phyloP scores from a whole-genome alignment of 495 filamentous ascomycete genomes.

The Sabuloglossum arenarium region DNA sequence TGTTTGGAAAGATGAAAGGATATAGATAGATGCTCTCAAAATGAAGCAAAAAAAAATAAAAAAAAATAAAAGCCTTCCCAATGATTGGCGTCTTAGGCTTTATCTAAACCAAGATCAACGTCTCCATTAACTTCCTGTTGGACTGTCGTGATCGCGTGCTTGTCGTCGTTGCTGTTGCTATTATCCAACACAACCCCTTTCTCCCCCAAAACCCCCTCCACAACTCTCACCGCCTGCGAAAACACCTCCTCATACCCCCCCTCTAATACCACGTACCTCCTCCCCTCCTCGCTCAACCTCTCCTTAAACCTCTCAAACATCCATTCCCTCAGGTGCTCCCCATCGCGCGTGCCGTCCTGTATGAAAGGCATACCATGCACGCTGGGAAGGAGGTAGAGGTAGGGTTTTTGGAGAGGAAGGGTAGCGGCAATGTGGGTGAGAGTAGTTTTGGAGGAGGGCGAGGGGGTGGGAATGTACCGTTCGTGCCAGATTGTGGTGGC shows the following conservation, averaged over 20 bases:
- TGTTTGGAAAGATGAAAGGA: no score
- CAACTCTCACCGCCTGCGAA: background rate
- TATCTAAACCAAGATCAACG: no score
- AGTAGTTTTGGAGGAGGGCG: background rate
- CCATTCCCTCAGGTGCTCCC: background rate
- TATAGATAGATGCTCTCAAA: no score
- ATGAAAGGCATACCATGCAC: background rate
- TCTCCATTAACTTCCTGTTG: no score
- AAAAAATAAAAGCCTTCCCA: no score
- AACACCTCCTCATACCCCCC: background rate
- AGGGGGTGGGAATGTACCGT: background rate
- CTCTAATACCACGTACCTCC: background rate
- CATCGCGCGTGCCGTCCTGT: background rate
- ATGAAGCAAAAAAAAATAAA: no score
- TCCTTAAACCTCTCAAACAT: background rate
- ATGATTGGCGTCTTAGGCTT: no score
- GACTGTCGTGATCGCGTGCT: no score
- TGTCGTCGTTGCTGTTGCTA: no score
- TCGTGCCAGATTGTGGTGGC: background rate
- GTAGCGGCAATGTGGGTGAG: no score
- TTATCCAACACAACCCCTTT: no score
- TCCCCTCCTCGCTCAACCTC: background rate
- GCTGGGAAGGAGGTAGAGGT: background rate
- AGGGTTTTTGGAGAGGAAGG: background rate
- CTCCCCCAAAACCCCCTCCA: background rate